phyloP scores from a whole-genome alignment of 164 flowering plant genomes.

The Dillenia turbinata region DNA sequence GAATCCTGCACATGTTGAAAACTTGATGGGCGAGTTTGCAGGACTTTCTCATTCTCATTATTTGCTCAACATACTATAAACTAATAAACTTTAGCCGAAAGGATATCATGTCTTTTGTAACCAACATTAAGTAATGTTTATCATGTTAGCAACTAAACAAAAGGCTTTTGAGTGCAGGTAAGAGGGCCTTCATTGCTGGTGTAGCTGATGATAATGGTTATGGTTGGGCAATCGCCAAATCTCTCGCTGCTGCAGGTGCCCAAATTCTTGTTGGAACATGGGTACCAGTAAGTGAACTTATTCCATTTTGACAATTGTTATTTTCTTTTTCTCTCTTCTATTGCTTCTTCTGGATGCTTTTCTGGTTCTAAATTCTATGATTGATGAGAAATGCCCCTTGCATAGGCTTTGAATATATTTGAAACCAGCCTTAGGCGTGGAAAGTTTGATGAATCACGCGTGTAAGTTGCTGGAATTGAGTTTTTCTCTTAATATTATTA shows the following conservation, averaged over 20 bases:
- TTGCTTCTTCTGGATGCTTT: neutral
- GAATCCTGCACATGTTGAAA: too few species aligned
- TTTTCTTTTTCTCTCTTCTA: neutral
- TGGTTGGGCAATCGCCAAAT: slow-evolving; percentile 99
- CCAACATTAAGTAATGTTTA: too few species aligned
- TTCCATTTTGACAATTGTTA: too few species aligned
- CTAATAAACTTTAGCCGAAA: too few species aligned
- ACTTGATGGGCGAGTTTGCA: too few species aligned
- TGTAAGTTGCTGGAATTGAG: slow-evolving; percentile 39
- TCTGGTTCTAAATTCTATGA: neutral
- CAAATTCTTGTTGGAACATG: slow-evolving; percentile 95
- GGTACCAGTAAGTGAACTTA: slow-evolving; percentile 81
- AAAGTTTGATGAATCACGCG: slow-evolving; percentile 88
- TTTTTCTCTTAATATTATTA: neutral
- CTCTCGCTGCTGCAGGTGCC: slow-evolving; percentile 99
- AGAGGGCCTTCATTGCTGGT: slow-evolving; percentile 95
- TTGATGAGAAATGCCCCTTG: neutral
- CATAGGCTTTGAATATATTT: slow-evolving; percentile 87
- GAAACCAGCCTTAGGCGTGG: slow-evolving; percentile 91
- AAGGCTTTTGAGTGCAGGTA: slow-evolving; percentile 40
- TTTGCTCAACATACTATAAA: too few species aligned
- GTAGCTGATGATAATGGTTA: slow-evolving; percentile 97
- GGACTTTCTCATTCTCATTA: too few species aligned
- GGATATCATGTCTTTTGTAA: too few species aligned
- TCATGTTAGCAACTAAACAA: too few species aligned